phyloP scores from a whole-genome alignment of 2,329 filamentous ascomycete species.

The Fusarium citri region DNA sequence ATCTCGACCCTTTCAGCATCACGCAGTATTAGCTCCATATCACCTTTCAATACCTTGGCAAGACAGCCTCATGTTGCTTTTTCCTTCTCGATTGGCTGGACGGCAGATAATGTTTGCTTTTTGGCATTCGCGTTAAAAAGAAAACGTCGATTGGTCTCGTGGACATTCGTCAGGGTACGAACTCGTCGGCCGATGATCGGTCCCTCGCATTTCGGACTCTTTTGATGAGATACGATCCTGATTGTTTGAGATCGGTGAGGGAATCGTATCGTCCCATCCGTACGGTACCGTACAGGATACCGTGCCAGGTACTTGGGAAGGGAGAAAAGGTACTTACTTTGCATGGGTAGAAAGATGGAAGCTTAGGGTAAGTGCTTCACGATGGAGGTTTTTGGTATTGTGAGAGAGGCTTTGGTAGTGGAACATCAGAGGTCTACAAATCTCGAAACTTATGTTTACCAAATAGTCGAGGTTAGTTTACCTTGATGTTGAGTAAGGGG shows the following conservation, averaged over 20 bases:
- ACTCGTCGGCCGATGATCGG: neutral
- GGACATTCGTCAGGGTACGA: neutral
- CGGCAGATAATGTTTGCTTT: slow-evolving; percentile 13
- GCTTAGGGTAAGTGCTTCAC: neutral
- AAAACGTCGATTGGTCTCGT: neutral
- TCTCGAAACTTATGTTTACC: neutral
- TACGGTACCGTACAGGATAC: neutral
- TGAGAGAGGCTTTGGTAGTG: neutral
- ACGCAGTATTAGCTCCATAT: slow-evolving; percentile 13
- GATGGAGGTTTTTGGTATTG: neutral
- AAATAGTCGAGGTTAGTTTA: neutral
- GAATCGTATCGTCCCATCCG: neutral
- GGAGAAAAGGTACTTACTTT: neutral
- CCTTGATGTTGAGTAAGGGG: neutral
- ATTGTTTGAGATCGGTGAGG: neutral
- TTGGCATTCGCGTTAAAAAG: neutral
- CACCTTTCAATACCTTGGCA: neutral
- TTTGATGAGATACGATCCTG: neutral
- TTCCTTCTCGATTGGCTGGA: slow-evolving; percentile 15
- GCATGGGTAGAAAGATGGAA: neutral
- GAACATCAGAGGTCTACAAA: neutral
- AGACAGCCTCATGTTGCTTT: slow-evolving; percentile 26
- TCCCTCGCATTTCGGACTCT: neutral
- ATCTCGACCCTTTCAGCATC: slow-evolving; percentile 2
- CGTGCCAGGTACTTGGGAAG: neutral